Evolutionary conservation across 2,329 filamentous ascomycete genomes (phyloP).

Genomic region (Colletotrichum sp.): DNA sequence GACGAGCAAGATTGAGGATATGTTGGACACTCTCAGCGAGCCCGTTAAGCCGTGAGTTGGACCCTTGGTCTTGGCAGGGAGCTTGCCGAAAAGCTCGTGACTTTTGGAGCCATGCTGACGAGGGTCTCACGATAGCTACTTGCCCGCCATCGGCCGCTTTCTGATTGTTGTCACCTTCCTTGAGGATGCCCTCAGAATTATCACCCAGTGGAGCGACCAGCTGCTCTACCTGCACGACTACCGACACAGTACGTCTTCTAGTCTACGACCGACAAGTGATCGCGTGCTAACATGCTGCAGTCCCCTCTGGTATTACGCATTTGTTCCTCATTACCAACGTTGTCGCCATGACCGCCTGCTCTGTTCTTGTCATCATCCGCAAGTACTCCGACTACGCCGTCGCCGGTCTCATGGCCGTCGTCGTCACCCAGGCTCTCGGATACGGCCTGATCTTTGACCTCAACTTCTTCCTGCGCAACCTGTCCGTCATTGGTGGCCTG

Average conservation of each 20-base stretch:
- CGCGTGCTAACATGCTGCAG: conserved; percentile 49
- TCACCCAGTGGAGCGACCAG: conserved; percentile 98
- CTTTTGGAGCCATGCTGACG: conserved; percentile 25
- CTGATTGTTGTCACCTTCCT: conserved; percentile 98
- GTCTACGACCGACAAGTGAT: not conserved
- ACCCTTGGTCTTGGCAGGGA: conserved; percentile 8
- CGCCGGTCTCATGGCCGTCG: conserved; percentile 85
- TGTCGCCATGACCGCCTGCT: conserved; percentile 83
- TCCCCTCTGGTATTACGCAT: conserved; percentile 88
- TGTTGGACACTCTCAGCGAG: conserved; percentile 85
- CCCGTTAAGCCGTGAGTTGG: conserved; percentile 89
- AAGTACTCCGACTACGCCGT: conserved; percentile 95
- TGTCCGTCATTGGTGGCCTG: conserved; percentile 95
- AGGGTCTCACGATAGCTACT: conserved; percentile 65
- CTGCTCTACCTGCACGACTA: conserved; percentile 92
- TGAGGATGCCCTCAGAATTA: conserved; percentile 92
- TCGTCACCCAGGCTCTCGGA: conserved; percentile 90
- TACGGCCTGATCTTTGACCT: conserved; percentile 98
- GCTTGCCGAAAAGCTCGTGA: not conserved
- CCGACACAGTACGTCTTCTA: conserved; percentile 78
- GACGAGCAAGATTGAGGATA: conserved; percentile 98
- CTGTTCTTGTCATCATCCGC: conserved; percentile 85
- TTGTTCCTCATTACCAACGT: conserved; percentile 92
- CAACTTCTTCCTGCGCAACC: conserved; percentile 99
- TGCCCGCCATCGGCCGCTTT: conserved; percentile 95